These are phyloP conservation scores for Samsoniella hepiali DNA, from an alignment of 2,329 filamentous ascomycete species.

Conservation along the genomic window DNA sequence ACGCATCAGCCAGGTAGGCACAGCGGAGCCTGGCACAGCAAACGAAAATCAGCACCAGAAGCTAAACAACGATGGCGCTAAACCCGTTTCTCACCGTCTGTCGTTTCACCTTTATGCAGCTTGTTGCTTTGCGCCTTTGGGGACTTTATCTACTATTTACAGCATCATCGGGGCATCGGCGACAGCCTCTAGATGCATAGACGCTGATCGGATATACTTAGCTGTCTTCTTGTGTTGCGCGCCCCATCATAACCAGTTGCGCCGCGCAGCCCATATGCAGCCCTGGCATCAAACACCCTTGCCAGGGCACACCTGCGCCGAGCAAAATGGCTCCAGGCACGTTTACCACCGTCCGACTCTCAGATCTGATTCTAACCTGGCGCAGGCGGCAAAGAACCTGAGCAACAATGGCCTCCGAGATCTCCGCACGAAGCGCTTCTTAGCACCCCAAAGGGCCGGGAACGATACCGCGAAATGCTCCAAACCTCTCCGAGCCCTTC, in stretches of 20 bases:
- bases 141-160: not conserved
- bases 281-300: constrained; percentile 9
- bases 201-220: not conserved
- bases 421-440: constrained; percentile 63
- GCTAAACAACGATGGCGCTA: constrained; percentile 7
- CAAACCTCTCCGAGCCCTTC: constrained; percentile 67
- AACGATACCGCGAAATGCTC: constrained; percentile 66
- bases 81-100: constrained; percentile 6
- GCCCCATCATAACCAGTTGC: constrained; percentile 4
- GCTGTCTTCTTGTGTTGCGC: not conserved
- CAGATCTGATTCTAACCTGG: constrained; percentile 17
- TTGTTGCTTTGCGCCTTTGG: not conserved
- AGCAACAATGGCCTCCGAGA: constrained; percentile 62
- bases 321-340: constrained; percentile 24
- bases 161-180: not conserved
- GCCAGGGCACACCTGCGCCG: constrained; percentile 13
- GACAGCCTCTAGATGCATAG: not conserved
- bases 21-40: constrained; percentile 3
- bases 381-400: constrained; percentile 34
- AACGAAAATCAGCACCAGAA: constrained; percentile 6
- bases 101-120: constrained; percentile 6
- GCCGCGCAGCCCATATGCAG: constrained; percentile 13
- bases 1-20: not conserved
- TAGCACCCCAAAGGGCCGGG: constrained; percentile 73
- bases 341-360: constrained; percentile 4